phyloP scores from a whole-genome alignment of 2,329 filamentous ascomycete genomes.

The Plenodomus lindquistii region DNA sequence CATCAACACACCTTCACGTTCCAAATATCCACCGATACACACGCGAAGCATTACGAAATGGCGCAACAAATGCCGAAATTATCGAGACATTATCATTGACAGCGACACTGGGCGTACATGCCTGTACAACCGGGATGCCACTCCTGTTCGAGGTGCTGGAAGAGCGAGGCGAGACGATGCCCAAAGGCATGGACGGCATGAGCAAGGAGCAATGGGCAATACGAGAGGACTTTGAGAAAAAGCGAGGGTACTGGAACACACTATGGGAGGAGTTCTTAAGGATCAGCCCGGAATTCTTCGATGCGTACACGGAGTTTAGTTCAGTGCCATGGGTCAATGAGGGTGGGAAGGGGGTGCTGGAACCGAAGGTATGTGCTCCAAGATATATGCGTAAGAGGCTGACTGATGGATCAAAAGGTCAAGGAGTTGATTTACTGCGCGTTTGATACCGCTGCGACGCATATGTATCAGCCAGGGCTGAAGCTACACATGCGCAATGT shows the following conservation, averaged over 20 bases:
- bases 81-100: slow-evolving; percentile 53
- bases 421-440: slow-evolving; percentile 56
- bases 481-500: slow-evolving; percentile 57
- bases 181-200: slow-evolving; percentile 36
- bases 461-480: slow-evolving; percentile 52
- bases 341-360: slow-evolving; percentile 40
- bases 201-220: slow-evolving; percentile 44
- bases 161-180: slow-evolving; percentile 46
- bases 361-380: slow-evolving; percentile 43
- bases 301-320: slow-evolving; percentile 53
- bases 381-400: neutral
- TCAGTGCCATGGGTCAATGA: slow-evolving; percentile 47
- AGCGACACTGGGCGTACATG: slow-evolving; percentile 52
- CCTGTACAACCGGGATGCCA: slow-evolving; percentile 53
- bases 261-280: slow-evolving; percentile 52
- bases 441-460: slow-evolving; percentile 54
- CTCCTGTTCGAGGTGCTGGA: slow-evolving; percentile 52
- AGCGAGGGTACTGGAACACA: slow-evolving; percentile 53
- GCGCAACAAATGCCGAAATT: slow-evolving; percentile 50
- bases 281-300: slow-evolving; percentile 54
- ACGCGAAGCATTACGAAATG: slow-evolving; percentile 44
- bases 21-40: slow-evolving; percentile 50
- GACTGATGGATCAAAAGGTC: no score
- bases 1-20: slow-evolving; percentile 51
- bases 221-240: slow-evolving; percentile 50